phyloP scores from a whole-genome alignment of 2,329 filamentous ascomycete species.

The Exophiala bonariae region DNA sequence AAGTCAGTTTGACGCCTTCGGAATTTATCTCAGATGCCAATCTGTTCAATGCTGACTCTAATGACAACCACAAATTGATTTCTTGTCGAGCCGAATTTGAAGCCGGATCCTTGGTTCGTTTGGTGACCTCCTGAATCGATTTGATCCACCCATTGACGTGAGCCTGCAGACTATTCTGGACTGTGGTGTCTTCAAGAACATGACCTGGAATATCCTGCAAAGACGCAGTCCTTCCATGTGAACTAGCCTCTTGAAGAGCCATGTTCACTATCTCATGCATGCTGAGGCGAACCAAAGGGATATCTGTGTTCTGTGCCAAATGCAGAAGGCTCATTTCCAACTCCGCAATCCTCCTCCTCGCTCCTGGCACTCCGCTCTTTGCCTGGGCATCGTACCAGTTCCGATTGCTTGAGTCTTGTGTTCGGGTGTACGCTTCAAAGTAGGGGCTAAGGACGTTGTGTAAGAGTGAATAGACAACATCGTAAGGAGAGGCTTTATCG shows the following conservation, averaged over 20 bases:
- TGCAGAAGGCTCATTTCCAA: constrained; percentile 87
- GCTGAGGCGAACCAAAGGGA: constrained; percentile 83
- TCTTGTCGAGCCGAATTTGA: constrained; percentile 86
- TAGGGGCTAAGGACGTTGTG: constrained; percentile 91
- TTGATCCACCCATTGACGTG: constrained; percentile 98
- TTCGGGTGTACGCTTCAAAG: constrained; percentile 94
- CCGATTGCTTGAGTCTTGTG: constrained; percentile 66
- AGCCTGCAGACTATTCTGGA: constrained; percentile 90
- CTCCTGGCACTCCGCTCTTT: constrained; percentile 93
- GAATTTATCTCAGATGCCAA: constrained; percentile 87
- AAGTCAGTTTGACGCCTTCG: constrained; percentile 83
- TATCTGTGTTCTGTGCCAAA: constrained; percentile 96
- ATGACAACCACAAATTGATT: constrained; percentile 98
- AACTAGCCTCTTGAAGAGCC: constrained; percentile 75
- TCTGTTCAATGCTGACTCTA: constrained; percentile 89
- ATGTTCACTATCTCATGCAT: constrained; percentile 86
- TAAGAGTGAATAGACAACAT: constrained; percentile 87
- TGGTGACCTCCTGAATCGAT: constrained; percentile 94
- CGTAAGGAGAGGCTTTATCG: constrained; percentile 78
- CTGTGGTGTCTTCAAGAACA: constrained; percentile 83
- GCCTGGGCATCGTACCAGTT: constrained; percentile 81
- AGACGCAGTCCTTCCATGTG: constrained; percentile 66
- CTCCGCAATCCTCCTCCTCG: constrained; percentile 95
- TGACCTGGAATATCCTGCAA: constrained; percentile 74
- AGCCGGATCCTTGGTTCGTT: constrained; percentile 82